Base-by-base conservation (phyloP, 1,284 basidiomycete species). In the Tilletiopsis washingtonensis region DNA sequence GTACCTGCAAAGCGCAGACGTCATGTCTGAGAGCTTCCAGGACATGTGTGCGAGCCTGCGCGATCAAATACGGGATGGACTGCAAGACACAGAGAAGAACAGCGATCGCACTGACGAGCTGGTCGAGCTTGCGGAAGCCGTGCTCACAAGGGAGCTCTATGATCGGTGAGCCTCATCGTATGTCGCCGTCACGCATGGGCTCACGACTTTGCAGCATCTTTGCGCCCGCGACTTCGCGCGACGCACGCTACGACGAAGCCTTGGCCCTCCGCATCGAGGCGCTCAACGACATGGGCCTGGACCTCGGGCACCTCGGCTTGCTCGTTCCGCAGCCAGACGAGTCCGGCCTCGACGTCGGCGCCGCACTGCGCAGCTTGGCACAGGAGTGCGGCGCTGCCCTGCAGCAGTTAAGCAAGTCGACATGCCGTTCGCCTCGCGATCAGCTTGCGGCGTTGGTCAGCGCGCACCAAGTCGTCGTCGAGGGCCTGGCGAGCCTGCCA, bases 231-330 rank as follows among this genome's bases (percentile, higher is more conserved):
- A 78, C 78, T 0, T 84, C 86, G 0, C 85, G 88, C 54, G 89
- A 94, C 67, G 78, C 81, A 0, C 83, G 82, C 1, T 88, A 91
- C 64, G 89, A 96, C 65, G 87, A 88, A 63, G 84, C 88, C 0
- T 76, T 97, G 3, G 82, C 88, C 0, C 88, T 84, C 60, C 82
- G 90, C 3, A 84, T 96, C 20, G 87, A 88, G 9, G 91, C 89
- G 0, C 78, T 97, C 39, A 91, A 91, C 63, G 81, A 90, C 77
- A 77, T 94, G 0, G 91, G 94, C 67, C 76, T 97, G 0, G 80
- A 82, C 1, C 77, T 96, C 17, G 83, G 85, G 37, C 89, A 94
- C 73, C 80, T 97, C 1, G 91, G 91, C 4, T 79, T 96, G 4
- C 74, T 77, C n/a, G 75, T 3, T 27, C 5, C 5, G 15, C 21